Percentiles rank a stretch among this genome's conserved stretches.
These are phyloP conservation scores for Pseudogymnoascus sp. DNA, from an alignment of 2,329 filamentous ascomycete species.

Conservation along the genomic window DNA sequence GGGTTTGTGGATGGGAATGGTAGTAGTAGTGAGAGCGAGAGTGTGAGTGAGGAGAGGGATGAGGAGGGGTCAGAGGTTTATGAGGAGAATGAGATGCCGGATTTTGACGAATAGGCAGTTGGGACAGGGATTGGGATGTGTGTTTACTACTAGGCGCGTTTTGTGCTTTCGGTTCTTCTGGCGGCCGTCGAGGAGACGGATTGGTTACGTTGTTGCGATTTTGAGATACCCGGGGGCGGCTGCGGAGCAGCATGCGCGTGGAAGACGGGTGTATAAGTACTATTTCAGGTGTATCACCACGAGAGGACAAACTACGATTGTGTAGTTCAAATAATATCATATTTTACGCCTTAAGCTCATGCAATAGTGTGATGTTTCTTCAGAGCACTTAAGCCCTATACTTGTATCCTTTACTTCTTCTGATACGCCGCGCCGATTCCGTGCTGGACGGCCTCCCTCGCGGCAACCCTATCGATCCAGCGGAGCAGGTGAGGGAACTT, in stretches of 20 bases:
- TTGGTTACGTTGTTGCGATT: slow-evolving; percentile 4
- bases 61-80: slow-evolving; percentile 28
- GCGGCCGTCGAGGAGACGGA: neutral
- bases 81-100: slow-evolving; percentile 27
- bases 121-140: neutral
- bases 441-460: slow-evolving; percentile 34
- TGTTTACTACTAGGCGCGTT: slow-evolving; percentile 4
- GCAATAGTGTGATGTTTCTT: neutral
- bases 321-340: slow-evolving; percentile 7
- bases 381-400: neutral
- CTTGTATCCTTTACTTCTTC: neutral
- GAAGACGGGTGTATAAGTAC: slow-evolving; percentile 4
- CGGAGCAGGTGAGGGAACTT: slow-evolving; percentile 41
- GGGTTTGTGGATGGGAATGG: slow-evolving; percentile 45
- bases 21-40: slow-evolving; percentile 9
- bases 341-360: slow-evolving; percentile 1
- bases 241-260: neutral
- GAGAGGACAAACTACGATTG: neutral
- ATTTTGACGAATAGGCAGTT: slow-evolving; percentile 14
- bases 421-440: neutral
- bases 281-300: slow-evolving; percentile 2
- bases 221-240: slow-evolving; percentile 3
- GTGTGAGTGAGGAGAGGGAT: slow-evolving; percentile 2
- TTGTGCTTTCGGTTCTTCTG: slow-evolving; percentile 6
- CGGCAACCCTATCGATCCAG: slow-evolving; percentile 44